phyloP scores from a whole-genome alignment of 2,329 filamentous ascomycete genomes.

The Tolypocladium paradoxum region DNA sequence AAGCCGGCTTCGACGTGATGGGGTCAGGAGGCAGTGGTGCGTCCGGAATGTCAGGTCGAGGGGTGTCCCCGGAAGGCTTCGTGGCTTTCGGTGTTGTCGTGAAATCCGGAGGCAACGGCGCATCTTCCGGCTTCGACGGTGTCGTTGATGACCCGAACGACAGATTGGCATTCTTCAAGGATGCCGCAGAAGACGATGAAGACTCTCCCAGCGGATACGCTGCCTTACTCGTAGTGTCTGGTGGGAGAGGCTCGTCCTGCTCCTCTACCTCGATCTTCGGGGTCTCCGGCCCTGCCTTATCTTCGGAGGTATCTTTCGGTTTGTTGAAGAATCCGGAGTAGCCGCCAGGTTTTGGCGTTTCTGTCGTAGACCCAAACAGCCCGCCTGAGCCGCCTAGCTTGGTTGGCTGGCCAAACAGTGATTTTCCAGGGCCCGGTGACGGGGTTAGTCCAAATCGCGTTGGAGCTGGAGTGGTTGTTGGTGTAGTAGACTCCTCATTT shows the following conservation, averaged over 20 bases:
- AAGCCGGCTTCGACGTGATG: slow-evolving; percentile 12
- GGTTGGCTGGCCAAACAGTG: slow-evolving; percentile 24
- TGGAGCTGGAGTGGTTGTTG: slow-evolving; percentile 40
- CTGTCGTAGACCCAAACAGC: slow-evolving; percentile 18
- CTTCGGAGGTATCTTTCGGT: slow-evolving; percentile 5
- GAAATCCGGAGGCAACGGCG: slow-evolving; percentile 34
- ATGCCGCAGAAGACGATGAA: slow-evolving; percentile 39
- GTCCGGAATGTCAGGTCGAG: slow-evolving; percentile 14
- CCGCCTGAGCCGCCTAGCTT: slow-evolving; percentile 13
- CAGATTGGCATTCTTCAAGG: slow-evolving; percentile 19
- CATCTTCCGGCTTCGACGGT: slow-evolving; percentile 17
- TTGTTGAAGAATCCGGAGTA: slow-evolving; percentile 15
- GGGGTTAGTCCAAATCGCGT: slow-evolving; percentile 32
- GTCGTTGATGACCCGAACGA: slow-evolving; percentile 18
- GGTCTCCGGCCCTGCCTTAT: slow-evolving; percentile 11
- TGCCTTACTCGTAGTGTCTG: slow-evolving; percentile 44
- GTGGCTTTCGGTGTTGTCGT: slow-evolving; percentile 9
- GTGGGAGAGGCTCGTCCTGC: slow-evolving; percentile 36
- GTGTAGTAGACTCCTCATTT: slow-evolving; percentile 31
- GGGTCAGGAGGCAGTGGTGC: slow-evolving; percentile 34
- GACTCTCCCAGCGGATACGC: slow-evolving; percentile 38
- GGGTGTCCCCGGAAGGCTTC: slow-evolving; percentile 8
- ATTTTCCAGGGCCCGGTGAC: slow-evolving; percentile 19
- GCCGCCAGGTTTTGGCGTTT: slow-evolving; percentile 12
- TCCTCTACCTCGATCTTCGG: slow-evolving; percentile 27